Evolutionary conservation across 78 protist genomes (phyloP), one percentile per base, ranked within the genome.

Genomic region (Goniomonas avonlea): DNA sequence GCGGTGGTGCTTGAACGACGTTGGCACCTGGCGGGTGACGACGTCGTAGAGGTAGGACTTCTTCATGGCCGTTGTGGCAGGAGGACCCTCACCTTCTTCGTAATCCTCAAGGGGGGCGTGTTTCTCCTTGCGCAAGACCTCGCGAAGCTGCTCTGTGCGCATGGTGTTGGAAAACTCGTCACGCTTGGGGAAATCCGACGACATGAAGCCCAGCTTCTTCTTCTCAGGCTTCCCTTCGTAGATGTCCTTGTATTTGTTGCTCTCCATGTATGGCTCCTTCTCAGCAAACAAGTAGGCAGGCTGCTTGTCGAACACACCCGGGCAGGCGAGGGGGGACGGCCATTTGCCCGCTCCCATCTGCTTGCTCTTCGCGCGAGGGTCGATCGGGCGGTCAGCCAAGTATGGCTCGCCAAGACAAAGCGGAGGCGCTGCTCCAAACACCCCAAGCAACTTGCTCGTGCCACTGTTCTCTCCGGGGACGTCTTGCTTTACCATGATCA

Each of bases 121-220:
- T 5, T 20, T 5, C 5, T 20, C 2, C 17, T 23, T 5, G 17
- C 5, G 58, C 47, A 63, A 37, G 1, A 37, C 45, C 43, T 63
- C 71, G 31, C 71, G 11, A 18, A 63, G 71, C 71, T 63, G 71
- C 37, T 13, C 11, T 9, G 71, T 63, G 11, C 71, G 41, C 29
- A 63, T 63, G 1, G 71, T 63, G 43, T 63, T 63, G 43, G 71
- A 63, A 63, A 63, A 63, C 31, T 63, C 71, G 15, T 63, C 71
- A 23, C 45, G 15, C 29, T 43, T 39, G 31, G 71, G 71, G 25
- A n/a, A 63, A 25, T 63, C 71, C 47, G 47, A 35, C 31, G 71
- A 63, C 71, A 63, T 38, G 45, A 63, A 63, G 3, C 71, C 71
- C 11, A 37, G 32, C 71, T 63, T 63, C 71, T 63, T 63, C 23